Evolutionary conservation across 2,329 filamentous ascomycete species (phyloP).

Genomic region (Penicillium sp.): DNA sequence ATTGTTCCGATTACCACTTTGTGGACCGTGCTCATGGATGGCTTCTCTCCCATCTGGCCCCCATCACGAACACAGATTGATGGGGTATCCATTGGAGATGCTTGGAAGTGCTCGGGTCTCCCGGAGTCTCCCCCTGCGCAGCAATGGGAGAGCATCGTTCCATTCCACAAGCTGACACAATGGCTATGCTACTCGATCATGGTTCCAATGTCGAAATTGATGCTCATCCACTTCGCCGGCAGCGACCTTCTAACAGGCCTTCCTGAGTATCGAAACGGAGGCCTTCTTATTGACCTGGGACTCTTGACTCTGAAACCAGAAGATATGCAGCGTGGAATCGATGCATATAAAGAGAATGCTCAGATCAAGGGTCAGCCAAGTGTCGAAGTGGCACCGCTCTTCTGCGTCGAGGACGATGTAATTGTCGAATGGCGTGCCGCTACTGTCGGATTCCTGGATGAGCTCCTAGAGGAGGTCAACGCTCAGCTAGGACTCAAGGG

Average conservation of each 20-base stretch:
- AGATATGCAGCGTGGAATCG: constrained; percentile 69
- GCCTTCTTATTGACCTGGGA: constrained; percentile 80
- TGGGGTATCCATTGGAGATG: constrained; percentile 83
- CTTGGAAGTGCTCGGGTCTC: constrained; percentile 87
- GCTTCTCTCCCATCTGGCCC: constrained; percentile 85
- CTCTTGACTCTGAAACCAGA: constrained; percentile 72
- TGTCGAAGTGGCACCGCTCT: constrained; percentile 72
- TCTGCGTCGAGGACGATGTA: constrained; percentile 71
- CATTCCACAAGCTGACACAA: constrained; percentile 92
- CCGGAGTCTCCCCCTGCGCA: constrained; percentile 65
- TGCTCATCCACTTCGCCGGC: constrained; percentile 78
- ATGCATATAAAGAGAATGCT: constrained; percentile 69
- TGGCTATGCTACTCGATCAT: constrained; percentile 94
- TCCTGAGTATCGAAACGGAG: constrained; percentile 90
- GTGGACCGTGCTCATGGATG: constrained; percentile 88
- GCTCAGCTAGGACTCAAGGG: constrained; percentile 66
- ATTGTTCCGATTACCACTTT: constrained; percentile 84
- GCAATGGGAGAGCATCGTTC: constrained; percentile 77
- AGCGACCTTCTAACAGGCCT: constrained; percentile 81
- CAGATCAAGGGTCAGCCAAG: constrained; percentile 69
- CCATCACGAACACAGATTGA: constrained; percentile 81
- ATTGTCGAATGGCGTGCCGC: constrained; percentile 77
- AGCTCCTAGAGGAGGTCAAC: constrained; percentile 69
- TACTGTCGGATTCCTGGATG: constrained; percentile 73
- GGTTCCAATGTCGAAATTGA: constrained; percentile 80